A percentile compares a stretch with the other conserved stretches of the same genome.
These are phyloP conservation scores for Zizania latifolia DNA, from an alignment of 176 grass and related monocot genomes.

Conservation along the genomic window DNA sequence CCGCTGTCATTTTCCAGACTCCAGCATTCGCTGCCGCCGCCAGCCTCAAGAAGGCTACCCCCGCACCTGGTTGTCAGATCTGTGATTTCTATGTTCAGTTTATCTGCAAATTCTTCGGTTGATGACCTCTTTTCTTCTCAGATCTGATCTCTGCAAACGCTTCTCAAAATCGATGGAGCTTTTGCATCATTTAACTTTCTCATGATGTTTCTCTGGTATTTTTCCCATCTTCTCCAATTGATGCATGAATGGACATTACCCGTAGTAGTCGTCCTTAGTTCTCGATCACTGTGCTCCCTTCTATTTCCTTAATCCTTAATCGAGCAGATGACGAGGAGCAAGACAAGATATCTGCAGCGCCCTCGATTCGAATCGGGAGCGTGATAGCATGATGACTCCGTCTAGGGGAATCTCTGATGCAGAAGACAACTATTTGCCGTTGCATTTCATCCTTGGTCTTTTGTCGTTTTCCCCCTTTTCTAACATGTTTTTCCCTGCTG, in stretches of 20 bases:
- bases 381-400: conserved; percentile 30
- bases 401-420: conserved; percentile 62
- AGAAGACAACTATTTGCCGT: background rate
- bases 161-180: background rate
- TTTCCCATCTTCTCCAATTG: background rate
- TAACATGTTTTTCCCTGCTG: background rate
- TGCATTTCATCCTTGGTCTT: background rate
- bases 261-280: background rate
- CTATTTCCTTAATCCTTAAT: background rate
- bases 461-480: background rate
- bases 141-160: background rate
- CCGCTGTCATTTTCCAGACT: too few relatives aligned
- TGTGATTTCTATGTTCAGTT: background rate
- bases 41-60: too few relatives aligned
- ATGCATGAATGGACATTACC: background rate
- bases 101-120: background rate
- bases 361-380: background rate
- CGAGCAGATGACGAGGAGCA: background rate
- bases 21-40: too few relatives aligned
- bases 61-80: background rate
- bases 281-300: background rate
- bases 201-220: background rate
- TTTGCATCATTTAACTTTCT: background rate
- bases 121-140: background rate
- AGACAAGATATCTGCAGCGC: conserved; percentile 37